These are phyloP conservation scores for Fusarium fujikuroi DNA, from an alignment of 2,329 filamentous ascomycete species.

Conservation along the genomic window DNA sequence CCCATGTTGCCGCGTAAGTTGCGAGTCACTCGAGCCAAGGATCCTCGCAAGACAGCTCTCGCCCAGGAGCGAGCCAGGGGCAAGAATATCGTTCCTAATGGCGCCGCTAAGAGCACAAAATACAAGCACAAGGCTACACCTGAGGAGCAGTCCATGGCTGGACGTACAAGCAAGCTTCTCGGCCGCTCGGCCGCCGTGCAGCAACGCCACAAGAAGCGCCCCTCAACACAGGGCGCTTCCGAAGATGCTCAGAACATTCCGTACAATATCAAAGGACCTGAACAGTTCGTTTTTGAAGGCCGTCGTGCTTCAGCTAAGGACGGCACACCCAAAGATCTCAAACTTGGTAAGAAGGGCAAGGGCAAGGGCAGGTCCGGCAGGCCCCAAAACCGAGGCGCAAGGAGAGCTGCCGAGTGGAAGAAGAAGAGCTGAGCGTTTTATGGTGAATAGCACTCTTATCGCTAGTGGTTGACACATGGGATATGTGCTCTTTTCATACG, in stretches of 20 bases:
- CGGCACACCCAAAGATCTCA: constrained; percentile 71
- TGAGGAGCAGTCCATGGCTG: constrained; percentile 75
- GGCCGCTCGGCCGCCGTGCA: constrained; percentile 73
- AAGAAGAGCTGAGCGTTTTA: constrained; percentile 48
- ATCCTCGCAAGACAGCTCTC: constrained; percentile 68
- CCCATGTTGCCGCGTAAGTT: constrained; percentile 91
- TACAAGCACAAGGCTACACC: constrained; percentile 78
- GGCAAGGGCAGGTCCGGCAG: constrained; percentile 55
- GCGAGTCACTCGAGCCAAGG: constrained; percentile 87
- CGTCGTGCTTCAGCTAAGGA: constrained; percentile 76
- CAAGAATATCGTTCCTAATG: constrained; percentile 51
- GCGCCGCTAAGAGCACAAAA: constrained; percentile 55
- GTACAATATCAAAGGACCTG: constrained; percentile 64
- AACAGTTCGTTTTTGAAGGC: constrained; percentile 83
- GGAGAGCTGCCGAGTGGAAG: constrained; percentile 58
- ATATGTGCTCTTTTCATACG: constrained; percentile 10
- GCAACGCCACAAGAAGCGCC: constrained; percentile 49
- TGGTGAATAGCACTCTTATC: constrained; percentile 1
- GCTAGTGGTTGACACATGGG: not conserved
- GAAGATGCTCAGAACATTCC: constrained; percentile 25
- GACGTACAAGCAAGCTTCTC: constrained; percentile 79
- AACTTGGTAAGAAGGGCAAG: constrained; percentile 67
- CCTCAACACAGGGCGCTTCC: constrained; percentile 34
- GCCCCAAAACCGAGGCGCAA: constrained; percentile 53
- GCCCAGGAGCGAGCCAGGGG: constrained; percentile 53